A percentile compares a stretch with the other conserved stretches of the same genome.
These are phyloP conservation scores for Tilletia caries DNA, from an alignment of 1,284 basidiomycete species.

Conservation along the genomic window DNA sequence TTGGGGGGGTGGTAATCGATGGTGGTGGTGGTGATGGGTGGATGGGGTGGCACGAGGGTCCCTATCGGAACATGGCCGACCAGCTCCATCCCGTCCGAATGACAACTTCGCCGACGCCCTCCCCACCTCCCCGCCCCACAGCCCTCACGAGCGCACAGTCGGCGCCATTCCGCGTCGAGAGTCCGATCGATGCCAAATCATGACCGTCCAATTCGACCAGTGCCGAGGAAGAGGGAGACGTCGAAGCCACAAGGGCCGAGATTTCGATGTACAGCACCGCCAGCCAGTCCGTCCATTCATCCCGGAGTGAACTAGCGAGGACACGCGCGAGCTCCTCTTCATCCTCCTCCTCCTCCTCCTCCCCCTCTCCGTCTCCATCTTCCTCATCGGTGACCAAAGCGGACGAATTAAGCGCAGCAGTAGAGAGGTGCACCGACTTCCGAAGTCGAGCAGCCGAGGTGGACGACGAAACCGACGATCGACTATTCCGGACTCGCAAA, in stretches of 20 bases:
- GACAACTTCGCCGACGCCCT: neutral
- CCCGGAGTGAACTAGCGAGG: neutral
- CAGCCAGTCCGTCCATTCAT: slow-evolving; percentile 4
- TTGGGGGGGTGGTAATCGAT: too few relatives aligned
- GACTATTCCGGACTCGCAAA: neutral
- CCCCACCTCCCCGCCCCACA: neutral
- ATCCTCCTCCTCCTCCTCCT: neutral
- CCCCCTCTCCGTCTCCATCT: neutral
- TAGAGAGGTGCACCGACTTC: neutral
- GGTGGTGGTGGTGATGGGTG: too few relatives aligned
- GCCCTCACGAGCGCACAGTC: neutral
- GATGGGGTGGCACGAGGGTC: too few relatives aligned
- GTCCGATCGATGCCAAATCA: slow-evolving; percentile 1
- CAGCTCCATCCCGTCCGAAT: neutral
- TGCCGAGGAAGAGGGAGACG: neutral
- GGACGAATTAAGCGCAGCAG: neutral
- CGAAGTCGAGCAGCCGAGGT: neutral
- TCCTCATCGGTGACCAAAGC: neutral
- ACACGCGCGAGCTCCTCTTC: neutral
- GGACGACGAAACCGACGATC: neutral
- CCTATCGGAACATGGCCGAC: neutral
- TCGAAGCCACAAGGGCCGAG: neutral
- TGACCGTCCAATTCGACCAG: neutral
- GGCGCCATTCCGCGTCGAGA: neutral
- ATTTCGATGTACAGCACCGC: neutral